These are phyloP conservation scores for Tuber magnatum DNA, from an alignment of 495 filamentous ascomycete species.

Conservation along the genomic window DNA sequence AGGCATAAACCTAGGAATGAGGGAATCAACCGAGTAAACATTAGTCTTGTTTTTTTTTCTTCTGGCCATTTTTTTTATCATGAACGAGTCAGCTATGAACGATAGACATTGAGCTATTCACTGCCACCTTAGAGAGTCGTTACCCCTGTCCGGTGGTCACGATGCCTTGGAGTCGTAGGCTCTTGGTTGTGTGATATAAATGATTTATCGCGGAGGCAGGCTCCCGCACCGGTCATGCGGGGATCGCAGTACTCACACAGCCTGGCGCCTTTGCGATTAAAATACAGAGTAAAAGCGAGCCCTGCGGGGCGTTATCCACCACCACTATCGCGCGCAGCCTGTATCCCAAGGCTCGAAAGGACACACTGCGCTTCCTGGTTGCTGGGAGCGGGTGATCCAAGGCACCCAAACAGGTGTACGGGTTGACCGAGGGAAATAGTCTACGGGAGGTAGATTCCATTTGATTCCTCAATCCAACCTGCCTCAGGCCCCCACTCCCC, in stretches of 20 bases:
- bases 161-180: not conserved
- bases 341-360: not conserved
- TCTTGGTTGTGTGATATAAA: not conserved
- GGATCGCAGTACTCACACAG: not conserved
- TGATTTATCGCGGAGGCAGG: not conserved
- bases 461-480: not conserved
- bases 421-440: not conserved
- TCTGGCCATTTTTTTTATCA: not conserved
- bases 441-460: not conserved
- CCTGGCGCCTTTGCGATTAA: not conserved
- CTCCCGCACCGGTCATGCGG: not conserved
- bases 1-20: not conserved
- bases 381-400: not conserved
- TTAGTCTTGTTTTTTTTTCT: not conserved
- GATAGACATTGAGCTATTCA: not conserved
- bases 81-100: not conserved
- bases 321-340: not conserved
- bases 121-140: not conserved
- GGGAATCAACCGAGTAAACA: not conserved
- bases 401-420: not conserved
- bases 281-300: not conserved
- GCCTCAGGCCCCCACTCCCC: not conserved
- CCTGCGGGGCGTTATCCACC: not conserved
- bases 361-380: not conserved
- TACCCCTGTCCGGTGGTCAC: not conserved